Base-by-base conservation (phyloP, 257 asterid species). In the Lycium ferocissimum region DNA sequence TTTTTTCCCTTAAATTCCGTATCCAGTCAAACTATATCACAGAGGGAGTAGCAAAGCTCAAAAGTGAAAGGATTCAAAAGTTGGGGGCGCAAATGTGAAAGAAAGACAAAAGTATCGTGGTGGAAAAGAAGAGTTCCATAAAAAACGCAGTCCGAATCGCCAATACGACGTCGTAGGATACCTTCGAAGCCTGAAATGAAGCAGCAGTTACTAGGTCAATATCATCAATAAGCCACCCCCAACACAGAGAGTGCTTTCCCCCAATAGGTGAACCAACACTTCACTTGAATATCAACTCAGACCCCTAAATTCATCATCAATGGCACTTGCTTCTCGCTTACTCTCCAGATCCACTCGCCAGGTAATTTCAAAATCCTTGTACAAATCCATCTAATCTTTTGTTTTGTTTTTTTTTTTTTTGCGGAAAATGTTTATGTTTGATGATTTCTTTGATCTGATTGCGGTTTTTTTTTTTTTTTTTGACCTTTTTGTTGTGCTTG, bases 331-430 rank as follows among this genome's bases (percentile, higher is more conserved):
- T 89, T 59, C 94, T 86, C 98, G 98, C 66, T 72, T 90, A 43
- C 93, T 93, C 82, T 93, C 93, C 89, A 90, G 94, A 93, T 93
- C 97, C 82, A 88, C 90, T 79, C 92, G 95, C 83, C 95, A 90
- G 97, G n/a, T n/a, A n/a, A n/a, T n/a, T n/a, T n/a, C n/a, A n/a
- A n/a, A n/a, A n/a, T n/a, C n/a, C n/a, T n/a, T n/a, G 98, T 94
- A 81, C 72, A n/a, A 43, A 40, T 73, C 37, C 18, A 72, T 72
- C 45, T 40, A 40, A 26, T 79, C 62, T 35, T 76, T 26, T 26
- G 1, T 26, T 26, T 26, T 26, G n/a, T 33, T 6, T 49, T 9
- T 20, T 9, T 15, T 33, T 47, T 65, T 22, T 8, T 7, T 62
- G 15, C 22, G 38, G 66, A 11, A 26, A 67, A 45, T 72, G 80